These are phyloP conservation scores for Alternaria sp. DNA, from an alignment of 2,329 filamentous ascomycete species.

Conservation along the genomic window DNA sequence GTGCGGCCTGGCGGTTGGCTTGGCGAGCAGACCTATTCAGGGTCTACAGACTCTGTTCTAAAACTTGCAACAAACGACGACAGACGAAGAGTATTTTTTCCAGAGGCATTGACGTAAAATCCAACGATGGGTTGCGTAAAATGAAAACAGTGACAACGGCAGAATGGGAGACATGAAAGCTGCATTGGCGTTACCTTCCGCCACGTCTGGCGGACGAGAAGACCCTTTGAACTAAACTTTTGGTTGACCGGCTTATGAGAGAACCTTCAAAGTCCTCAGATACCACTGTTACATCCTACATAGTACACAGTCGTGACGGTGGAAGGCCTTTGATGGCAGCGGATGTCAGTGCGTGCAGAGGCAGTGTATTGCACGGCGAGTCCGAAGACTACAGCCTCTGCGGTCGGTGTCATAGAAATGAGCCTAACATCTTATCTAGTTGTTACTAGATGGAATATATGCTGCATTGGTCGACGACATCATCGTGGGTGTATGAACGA, in stretches of 20 bases:
- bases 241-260: fast-evolving
- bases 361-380: background rate
- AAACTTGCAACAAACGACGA: background rate
- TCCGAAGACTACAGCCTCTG: background rate
- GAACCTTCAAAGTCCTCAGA: background rate
- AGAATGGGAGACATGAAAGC: background rate
- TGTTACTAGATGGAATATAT: background rate
- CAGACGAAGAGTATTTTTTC: background rate
- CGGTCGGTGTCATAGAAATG: background rate
- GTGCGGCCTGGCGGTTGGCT: slow-evolving; percentile 16
- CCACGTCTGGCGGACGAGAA: background rate
- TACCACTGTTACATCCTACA: background rate
- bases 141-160: background rate
- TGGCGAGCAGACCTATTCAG: slow-evolving; percentile 11
- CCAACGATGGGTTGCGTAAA: background rate
- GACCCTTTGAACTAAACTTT: too few species aligned
- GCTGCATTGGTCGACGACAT: background rate
- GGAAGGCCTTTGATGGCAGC: background rate
- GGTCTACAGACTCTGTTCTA: background rate
- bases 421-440: too few species aligned
- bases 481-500: background rate
- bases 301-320: background rate
- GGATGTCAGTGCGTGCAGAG: background rate
- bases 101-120: background rate
- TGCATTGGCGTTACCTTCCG: background rate